A percentile compares a stretch with the other conserved stretches of the same genome.
Conservation (phyloP, 2,329 filamentous ascomycete species). For the Phialemonium atrogriseum region DNA sequence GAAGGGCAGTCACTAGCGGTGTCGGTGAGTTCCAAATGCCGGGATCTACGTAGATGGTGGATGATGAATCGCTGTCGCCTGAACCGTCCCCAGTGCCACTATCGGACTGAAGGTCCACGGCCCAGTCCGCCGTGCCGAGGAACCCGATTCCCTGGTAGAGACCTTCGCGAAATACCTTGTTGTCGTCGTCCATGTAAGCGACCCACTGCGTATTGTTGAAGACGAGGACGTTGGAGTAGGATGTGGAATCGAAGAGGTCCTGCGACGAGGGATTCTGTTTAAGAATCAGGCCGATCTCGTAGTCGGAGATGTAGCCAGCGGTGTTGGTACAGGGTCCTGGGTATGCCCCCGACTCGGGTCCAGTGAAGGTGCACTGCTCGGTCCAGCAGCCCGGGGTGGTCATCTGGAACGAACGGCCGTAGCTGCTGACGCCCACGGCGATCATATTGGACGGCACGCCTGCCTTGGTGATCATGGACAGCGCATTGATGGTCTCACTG, state of each 20-base stretch:
- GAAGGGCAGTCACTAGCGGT: too few relatives aligned
- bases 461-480: slow-evolving; percentile 3
- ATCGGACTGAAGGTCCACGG: not conserved
- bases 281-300: not conserved
- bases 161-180: not conserved
- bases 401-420: not conserved
- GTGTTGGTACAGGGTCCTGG: not conserved
- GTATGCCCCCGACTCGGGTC: not conserved
- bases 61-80: too few relatives aligned
- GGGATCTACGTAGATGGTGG: too few relatives aligned
- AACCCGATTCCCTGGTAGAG: not conserved
- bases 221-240: not conserved
- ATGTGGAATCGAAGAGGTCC: not conserved
- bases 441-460: not conserved
- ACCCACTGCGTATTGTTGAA: slow-evolving; percentile 1
- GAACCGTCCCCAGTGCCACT: too few relatives aligned
- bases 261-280: too few relatives aligned
- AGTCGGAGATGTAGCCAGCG: not conserved
- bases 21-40: too few relatives aligned
- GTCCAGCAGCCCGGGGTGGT: not conserved
- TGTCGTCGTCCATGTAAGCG: not conserved
- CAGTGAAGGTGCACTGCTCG: not conserved
- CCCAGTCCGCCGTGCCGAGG: slow-evolving; percentile 1
- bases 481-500: not conserved
- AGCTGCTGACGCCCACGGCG: not conserved